A percentile compares a stretch with the other conserved stretches of the same genome.
Evolutionary conservation across 345 rosid species (phyloP).

Genomic region (Brassica incana): DNA sequence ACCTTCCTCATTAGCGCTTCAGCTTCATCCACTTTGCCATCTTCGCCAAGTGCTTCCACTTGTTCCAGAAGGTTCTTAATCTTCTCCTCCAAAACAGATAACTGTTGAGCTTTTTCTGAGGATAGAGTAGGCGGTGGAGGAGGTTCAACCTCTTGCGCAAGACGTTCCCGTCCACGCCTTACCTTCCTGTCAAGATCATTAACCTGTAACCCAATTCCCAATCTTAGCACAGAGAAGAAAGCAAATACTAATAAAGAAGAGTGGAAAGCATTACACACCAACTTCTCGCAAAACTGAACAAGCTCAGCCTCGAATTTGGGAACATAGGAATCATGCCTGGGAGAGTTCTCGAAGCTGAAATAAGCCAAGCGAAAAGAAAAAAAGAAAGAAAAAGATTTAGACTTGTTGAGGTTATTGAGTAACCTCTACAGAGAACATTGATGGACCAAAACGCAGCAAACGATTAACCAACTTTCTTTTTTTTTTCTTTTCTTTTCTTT

Average conservation of each 20-base stretch:
- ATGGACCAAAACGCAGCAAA: background rate
- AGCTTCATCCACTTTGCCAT: constrained; percentile 99
- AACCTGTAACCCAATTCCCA: constrained; percentile 50
- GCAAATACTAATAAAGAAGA: background rate
- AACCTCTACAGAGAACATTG: background rate
- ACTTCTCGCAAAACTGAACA: constrained; percentile 83
- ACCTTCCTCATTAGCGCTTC: constrained; percentile 99
- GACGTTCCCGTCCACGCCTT: constrained; percentile 96
- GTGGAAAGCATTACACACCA: constrained; percentile 54
- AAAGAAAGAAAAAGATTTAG: background rate
- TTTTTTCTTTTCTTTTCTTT: too few relatives aligned
- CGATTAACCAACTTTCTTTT: too few relatives aligned
- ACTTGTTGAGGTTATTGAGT: background rate
- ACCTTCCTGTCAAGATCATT: constrained; percentile 95
- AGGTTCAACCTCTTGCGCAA: constrained; percentile 88
- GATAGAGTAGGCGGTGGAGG: constrained; percentile 69
- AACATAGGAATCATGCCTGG: constrained; percentile 69
- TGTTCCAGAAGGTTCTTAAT: constrained; percentile 89
- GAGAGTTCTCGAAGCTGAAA: constrained; percentile 83
- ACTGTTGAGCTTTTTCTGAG: constrained; percentile 77
- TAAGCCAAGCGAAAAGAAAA: background rate
- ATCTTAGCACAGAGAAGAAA: background rate
- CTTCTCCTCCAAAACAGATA: constrained; percentile 87
- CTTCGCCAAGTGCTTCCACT: constrained; percentile 96
- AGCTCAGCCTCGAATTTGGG: constrained; percentile 93